Evolutionary conservation across 345 rosid genomes (phyloP).

Genomic region (Euphorbia lathyris): DNA sequence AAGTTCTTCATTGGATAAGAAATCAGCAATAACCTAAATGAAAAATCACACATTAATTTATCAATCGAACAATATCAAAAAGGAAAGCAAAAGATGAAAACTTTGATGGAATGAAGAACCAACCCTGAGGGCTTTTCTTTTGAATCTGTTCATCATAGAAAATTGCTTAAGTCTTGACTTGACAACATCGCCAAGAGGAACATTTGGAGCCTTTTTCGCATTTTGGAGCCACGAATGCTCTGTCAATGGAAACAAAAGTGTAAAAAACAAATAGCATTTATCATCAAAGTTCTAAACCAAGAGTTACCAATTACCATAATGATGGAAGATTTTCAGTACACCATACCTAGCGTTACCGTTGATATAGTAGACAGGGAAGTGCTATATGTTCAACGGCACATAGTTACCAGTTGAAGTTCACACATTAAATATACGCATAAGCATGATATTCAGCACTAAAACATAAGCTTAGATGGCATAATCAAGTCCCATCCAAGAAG

Average conservation of each 20-base stretch:
- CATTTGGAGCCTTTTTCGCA: conserved; percentile 96
- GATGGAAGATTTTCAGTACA: background rate
- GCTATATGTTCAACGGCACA: background rate
- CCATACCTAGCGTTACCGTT: background rate
- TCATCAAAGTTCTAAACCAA: background rate
- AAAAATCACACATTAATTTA: conserved; percentile 7
- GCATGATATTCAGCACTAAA: background rate
- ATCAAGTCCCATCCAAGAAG: background rate
- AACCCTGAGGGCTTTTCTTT: conserved; percentile 98
- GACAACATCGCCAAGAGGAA: conserved; percentile 98
- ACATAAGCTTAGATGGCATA: background rate
- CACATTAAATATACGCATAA: background rate
- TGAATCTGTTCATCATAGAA: conserved; percentile 99
- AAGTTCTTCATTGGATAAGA: conserved; percentile 83
- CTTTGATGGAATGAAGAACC: conserved; percentile 29
- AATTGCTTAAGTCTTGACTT: conserved; percentile 95
- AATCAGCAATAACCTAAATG: conserved; percentile 87
- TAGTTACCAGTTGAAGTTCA: conserved; percentile 1
- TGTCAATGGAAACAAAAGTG: conserved; percentile 30
- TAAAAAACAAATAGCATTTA: conserved; percentile 7
- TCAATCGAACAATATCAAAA: background rate
- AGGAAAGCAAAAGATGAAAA: conserved; percentile 7
- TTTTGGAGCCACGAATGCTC: conserved; percentile 99
- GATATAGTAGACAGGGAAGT: background rate
- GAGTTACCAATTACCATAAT: background rate